Conservation (phyloP, 768 basidiomycete genomes). For the Tubosaeta sp. region DNA sequence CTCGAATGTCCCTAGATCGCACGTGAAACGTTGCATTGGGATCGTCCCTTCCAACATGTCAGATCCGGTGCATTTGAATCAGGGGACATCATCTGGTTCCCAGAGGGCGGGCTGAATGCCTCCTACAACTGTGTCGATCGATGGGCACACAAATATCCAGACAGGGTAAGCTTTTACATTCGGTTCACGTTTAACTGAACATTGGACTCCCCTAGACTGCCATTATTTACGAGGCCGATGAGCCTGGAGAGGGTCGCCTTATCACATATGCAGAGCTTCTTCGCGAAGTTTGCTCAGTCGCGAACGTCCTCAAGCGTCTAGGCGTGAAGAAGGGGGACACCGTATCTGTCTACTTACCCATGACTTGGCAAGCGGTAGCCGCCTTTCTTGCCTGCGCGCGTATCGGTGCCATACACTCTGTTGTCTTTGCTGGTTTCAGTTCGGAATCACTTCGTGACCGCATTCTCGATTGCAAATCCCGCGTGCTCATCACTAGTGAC, state of each 20-base stretch:
- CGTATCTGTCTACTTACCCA: slow-evolving; percentile 88
- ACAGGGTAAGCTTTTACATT: slow-evolving; percentile 51
- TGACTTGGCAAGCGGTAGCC: slow-evolving; percentile 94
- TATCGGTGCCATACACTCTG: slow-evolving; percentile 94
- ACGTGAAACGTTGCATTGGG: slow-evolving; percentile 76
- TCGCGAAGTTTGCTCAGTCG: slow-evolving; percentile 82
- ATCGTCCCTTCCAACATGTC: slow-evolving; percentile 85
- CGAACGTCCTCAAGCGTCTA: slow-evolving; percentile 85
- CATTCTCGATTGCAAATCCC: slow-evolving; percentile 80
- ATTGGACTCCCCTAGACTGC: slow-evolving; percentile 53
- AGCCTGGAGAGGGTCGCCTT: slow-evolving; percentile 73
- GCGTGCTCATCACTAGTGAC: slow-evolving; percentile 93
- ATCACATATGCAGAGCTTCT: slow-evolving; percentile 84
- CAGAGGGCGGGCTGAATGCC: slow-evolving; percentile 88
- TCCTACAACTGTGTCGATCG: slow-evolving; percentile 98
- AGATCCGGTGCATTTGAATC: slow-evolving; percentile 75
- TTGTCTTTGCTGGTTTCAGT: slow-evolving; percentile 96
- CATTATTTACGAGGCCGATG: slow-evolving; percentile 98
- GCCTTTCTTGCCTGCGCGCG: slow-evolving; percentile 98
- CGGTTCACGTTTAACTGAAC: background rate
- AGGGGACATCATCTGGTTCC: slow-evolving; percentile 95
- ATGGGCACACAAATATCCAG: slow-evolving; percentile 87
- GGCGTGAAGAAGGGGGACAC: slow-evolving; percentile 96
- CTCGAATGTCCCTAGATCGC: slow-evolving; percentile 46
- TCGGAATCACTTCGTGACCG: slow-evolving; percentile 93